Percentiles rank a stretch among this genome's conserved stretches.
Conservation (phyloP, 2,329 filamentous ascomycete genomes). For the Rasamsonia emersonii region DNA sequence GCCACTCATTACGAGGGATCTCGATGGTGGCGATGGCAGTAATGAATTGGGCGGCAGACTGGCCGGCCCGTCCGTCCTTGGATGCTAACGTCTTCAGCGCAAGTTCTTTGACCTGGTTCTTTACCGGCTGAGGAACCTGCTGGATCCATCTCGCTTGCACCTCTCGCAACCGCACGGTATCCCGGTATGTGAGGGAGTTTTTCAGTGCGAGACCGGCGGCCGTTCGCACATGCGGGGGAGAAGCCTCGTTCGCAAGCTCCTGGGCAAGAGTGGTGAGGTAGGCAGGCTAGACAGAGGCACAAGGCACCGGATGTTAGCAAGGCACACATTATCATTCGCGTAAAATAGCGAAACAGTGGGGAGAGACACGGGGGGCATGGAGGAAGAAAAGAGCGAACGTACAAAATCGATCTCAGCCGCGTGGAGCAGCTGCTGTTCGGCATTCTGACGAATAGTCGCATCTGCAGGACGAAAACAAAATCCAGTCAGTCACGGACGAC, state of each 20-base stretch:
- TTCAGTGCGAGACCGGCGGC: slow-evolving; percentile 95
- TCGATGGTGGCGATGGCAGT: slow-evolving; percentile 92
- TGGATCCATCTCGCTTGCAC: slow-evolving; percentile 90
- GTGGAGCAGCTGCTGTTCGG: slow-evolving; percentile 87
- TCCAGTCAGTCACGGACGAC: slow-evolving; percentile 19
- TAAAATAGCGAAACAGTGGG: slow-evolving; percentile 11
- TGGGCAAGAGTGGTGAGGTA: slow-evolving; percentile 89
- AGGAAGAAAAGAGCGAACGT: slow-evolving; percentile 37
- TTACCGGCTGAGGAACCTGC: slow-evolving; percentile 71
- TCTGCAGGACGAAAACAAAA: slow-evolving; percentile 50
- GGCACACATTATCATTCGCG: too few species aligned
- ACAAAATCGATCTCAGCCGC: slow-evolving; percentile 95
- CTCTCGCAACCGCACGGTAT: slow-evolving; percentile 76
- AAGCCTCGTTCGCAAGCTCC: slow-evolving; percentile 85
- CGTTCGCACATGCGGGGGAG: slow-evolving; percentile 74
- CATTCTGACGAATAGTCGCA: slow-evolving; percentile 77
- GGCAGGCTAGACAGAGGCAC: slow-evolving; percentile 55
- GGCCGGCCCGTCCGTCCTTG: slow-evolving; percentile 70
- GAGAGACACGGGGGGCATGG: slow-evolving; percentile 13
- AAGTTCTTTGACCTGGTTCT: slow-evolving; percentile 78
- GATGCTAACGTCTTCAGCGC: slow-evolving; percentile 82
- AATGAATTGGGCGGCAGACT: slow-evolving; percentile 88
- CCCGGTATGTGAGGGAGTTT: slow-evolving; percentile 94
- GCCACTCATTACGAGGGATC: slow-evolving; percentile 87
- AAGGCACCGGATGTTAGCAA: slow-evolving; percentile 18